Evolutionary conservation across 768 basidiomycete species (phyloP).

Genomic region (Leccinum obscurum): DNA sequence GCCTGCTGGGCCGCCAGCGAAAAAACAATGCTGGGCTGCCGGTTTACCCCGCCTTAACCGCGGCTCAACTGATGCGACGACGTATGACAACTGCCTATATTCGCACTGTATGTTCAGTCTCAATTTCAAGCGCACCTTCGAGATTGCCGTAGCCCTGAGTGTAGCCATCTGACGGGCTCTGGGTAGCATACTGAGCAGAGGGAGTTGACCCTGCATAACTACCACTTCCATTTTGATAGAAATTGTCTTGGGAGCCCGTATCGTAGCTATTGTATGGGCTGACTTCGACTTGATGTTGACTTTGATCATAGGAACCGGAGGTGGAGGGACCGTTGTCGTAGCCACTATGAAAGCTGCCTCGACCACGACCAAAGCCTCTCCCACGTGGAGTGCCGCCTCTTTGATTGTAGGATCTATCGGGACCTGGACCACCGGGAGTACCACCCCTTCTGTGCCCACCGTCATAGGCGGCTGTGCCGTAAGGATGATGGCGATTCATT

Average conservation of each 20-base stretch:
- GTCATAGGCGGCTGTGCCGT: slow-evolving; percentile 63
- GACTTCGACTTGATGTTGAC: slow-evolving; percentile 57
- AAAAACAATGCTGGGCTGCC: slow-evolving; percentile 33
- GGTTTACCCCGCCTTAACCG: slow-evolving; percentile 53
- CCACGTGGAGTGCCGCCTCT: slow-evolving; percentile 56
- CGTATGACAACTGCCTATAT: slow-evolving; percentile 39
- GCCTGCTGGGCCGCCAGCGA: slow-evolving; percentile 25
- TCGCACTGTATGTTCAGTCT: slow-evolving; percentile 52
- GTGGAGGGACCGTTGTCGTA: slow-evolving; percentile 55
- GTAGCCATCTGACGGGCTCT: slow-evolving; percentile 46
- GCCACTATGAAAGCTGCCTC: slow-evolving; percentile 53
- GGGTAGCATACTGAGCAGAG: slow-evolving; percentile 52
- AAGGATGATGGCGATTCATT: slow-evolving; percentile 93
- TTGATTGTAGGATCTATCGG: slow-evolving; percentile 68
- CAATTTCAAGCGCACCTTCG: slow-evolving; percentile 87
- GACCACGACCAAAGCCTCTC: slow-evolving; percentile 53
- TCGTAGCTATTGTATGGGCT: slow-evolving; percentile 74
- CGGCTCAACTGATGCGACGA: slow-evolving; percentile 39
- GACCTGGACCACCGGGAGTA: slow-evolving; percentile 63
- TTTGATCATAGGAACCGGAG: slow-evolving; percentile 63
- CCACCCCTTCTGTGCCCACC: slow-evolving; percentile 62
- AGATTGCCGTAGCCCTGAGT: slow-evolving; percentile 62
- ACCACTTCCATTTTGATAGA: slow-evolving; percentile 72
- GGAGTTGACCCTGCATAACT: slow-evolving; percentile 51
- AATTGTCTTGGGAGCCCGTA: slow-evolving; percentile 51